These are phyloP conservation scores for Lonicera japonica DNA, from an alignment of 129 eudicot genomes.

Conservation along the genomic window DNA sequence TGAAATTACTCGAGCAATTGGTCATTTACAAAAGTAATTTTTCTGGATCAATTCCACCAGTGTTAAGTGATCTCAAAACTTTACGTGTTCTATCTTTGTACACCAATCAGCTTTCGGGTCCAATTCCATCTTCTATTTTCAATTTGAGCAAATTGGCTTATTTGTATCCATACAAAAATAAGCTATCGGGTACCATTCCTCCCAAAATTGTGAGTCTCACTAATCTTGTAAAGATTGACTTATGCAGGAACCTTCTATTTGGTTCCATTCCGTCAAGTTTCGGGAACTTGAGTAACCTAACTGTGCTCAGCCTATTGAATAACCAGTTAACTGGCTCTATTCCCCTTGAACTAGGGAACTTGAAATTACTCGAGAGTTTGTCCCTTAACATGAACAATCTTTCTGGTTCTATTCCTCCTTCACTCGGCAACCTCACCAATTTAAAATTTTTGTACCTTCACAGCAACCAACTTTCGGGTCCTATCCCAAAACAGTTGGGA, in stretches of 20 bases:
- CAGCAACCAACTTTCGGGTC: constrained; percentile 21
- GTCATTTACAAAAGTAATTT: neutral
- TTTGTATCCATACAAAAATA: too few species aligned
- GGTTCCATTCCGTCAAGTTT: too few species aligned
- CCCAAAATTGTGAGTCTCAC: too few species aligned
- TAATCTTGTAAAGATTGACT: neutral
- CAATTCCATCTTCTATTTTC: too few species aligned
- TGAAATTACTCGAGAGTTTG: too few species aligned
- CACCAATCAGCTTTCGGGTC: constrained; percentile 28
- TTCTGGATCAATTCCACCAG: neutral
- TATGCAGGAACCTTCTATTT: neutral
- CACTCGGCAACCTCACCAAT: constrained; percentile 24
- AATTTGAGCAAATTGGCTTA: too few species aligned
- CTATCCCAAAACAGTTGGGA: constrained; percentile 20
- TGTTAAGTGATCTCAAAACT: constrained; percentile 21
- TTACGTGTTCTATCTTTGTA: constrained; percentile 10
- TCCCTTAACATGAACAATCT: constrained; percentile 15
- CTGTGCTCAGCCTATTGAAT: too few species aligned
- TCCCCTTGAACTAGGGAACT: too few species aligned
- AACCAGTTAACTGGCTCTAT: too few species aligned
- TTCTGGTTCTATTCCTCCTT: constrained; percentile 27
- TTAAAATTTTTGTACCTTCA: constrained; percentile 17
- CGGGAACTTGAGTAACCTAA: too few species aligned
- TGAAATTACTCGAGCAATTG: constrained; percentile 1
- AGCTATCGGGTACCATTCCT: too few species aligned